Evolutionary conservation across 2,329 filamentous ascomycete species (phyloP).

Genomic region (Cercospora sp.): DNA sequence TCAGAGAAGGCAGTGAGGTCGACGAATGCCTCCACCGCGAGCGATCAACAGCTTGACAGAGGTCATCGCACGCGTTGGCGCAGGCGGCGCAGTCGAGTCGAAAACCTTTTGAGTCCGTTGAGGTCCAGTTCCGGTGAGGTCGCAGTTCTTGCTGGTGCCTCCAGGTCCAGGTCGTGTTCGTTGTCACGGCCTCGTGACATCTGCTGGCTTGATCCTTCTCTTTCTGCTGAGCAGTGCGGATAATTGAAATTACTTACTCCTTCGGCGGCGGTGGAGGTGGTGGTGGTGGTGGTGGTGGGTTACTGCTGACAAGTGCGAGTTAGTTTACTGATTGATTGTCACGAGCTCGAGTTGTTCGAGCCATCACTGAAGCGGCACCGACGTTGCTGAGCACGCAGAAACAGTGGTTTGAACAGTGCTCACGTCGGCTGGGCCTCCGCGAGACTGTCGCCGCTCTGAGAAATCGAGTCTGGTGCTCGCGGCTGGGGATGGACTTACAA

Average conservation of each 20-base stretch:
- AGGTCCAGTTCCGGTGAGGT: background rate
- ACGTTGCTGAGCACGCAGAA: background rate
- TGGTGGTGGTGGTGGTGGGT: slow-evolving; percentile 5
- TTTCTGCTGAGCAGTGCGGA: slow-evolving; percentile 1
- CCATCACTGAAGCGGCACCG: background rate
- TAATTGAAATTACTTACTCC: background rate
- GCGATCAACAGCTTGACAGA: background rate
- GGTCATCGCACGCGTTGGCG: background rate
- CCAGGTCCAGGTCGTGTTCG: background rate
- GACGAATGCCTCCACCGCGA: background rate
- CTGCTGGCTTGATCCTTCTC: slow-evolving; percentile 9
- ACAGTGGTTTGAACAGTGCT: background rate
- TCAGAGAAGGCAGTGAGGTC: background rate
- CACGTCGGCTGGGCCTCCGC: background rate
- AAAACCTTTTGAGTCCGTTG: background rate
- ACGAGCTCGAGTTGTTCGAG: background rate
- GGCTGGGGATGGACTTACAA: slow-evolving; percentile 4
- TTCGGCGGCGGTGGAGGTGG: background rate
- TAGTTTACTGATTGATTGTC: background rate
- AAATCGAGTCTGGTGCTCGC: background rate
- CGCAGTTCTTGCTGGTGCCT: background rate
- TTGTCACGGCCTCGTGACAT: background rate
- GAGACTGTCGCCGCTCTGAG: background rate
- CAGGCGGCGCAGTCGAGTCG: background rate
- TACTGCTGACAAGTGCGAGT: background rate